Evolutionary conservation across 768 basidiomycete species (phyloP).

Genomic region (Neoboletus brunneissimus): DNA sequence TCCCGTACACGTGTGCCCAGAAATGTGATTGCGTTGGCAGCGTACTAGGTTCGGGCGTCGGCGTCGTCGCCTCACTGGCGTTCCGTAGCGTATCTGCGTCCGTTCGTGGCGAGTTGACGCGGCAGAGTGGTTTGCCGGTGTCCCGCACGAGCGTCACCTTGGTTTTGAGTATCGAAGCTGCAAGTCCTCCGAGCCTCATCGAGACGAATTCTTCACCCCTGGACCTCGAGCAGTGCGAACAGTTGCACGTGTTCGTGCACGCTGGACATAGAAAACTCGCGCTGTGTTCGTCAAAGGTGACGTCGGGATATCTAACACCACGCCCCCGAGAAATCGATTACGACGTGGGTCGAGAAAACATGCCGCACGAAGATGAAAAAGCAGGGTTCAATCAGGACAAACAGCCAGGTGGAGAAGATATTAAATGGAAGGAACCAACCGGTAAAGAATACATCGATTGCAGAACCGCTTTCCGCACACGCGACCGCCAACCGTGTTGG

Average conservation of each 20-base stretch:
- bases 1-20: slow-evolving; percentile 35
- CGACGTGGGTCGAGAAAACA: background rate
- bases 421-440: slow-evolving; percentile 23
- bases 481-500: slow-evolving; percentile 12
- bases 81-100: background rate
- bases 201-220: slow-evolving; percentile 49
- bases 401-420: background rate
- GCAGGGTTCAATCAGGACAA: slow-evolving; percentile 2
- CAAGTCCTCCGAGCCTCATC: slow-evolving; percentile 25
- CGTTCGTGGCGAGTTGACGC: background rate
- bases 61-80: background rate
- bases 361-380: background rate
- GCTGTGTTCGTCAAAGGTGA: slow-evolving; percentile 34
- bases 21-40: slow-evolving; percentile 12
- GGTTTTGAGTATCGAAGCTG: slow-evolving; percentile 18
- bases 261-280: slow-evolving; percentile 42
- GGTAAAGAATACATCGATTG: slow-evolving; percentile 31
- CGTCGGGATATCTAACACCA: slow-evolving; percentile 36
- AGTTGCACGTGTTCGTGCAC: slow-evolving; percentile 48
- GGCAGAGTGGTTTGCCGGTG: background rate
- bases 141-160: slow-evolving; percentile 28
- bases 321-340: background rate
- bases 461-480: slow-evolving; percentile 37
- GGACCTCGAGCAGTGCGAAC: slow-evolving; percentile 41
- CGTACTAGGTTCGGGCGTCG: slow-evolving; percentile 2